Evolutionary conservation across 306 rosid species (phyloP), one percentile per base, ranked within the genome.

Genomic region (Oxytropis ochrocephala): DNA sequence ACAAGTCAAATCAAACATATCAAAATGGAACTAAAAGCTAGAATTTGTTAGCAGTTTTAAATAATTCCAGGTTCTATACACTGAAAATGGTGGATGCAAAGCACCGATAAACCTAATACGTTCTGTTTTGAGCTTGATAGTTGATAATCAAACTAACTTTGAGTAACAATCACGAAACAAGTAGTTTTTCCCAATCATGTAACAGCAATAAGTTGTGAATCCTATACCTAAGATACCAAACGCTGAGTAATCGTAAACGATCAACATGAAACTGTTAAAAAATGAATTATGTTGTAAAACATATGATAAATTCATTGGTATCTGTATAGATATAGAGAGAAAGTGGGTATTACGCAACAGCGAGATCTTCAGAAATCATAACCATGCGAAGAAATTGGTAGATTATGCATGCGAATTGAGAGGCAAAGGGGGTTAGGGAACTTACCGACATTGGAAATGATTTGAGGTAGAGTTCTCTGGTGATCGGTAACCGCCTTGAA

Each of bases 371-470:
- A 19, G 69, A 52, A 44, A 59, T 56, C n/a, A 33, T 35, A 29
- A 72, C 21, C 35, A 27, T n/a, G 24, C 4, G 2, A 53, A 53
- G 19, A 32, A 41, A 0, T 13, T 13, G 2, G 66, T 1, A 58
- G 19, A 50, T 35, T 7, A 68, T 4, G 19, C 0, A 4, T 11
- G 47, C 5, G 3, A 39, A 73, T 8, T 21, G 19, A 44, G 27
- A 73, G 11, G 52, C 9, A 9, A 27, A 52, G 19, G 43, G 56
- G 13, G 16, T 41, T 16, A 3, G 39, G 44, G 46, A 55, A 80
- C 88, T 78, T 13, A 84, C 85, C 79, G 85, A 70, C 88, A 84
- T 84, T 46, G 72, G 65, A 54, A 32, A 35, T 16, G 50, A 6
- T 54, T 66, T 54, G 16, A 7, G 54, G 11, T 0, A 42, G 57